phyloP scores from a whole-genome alignment of 1,284 basidiomycete species.

The Trichosporon inkin region DNA sequence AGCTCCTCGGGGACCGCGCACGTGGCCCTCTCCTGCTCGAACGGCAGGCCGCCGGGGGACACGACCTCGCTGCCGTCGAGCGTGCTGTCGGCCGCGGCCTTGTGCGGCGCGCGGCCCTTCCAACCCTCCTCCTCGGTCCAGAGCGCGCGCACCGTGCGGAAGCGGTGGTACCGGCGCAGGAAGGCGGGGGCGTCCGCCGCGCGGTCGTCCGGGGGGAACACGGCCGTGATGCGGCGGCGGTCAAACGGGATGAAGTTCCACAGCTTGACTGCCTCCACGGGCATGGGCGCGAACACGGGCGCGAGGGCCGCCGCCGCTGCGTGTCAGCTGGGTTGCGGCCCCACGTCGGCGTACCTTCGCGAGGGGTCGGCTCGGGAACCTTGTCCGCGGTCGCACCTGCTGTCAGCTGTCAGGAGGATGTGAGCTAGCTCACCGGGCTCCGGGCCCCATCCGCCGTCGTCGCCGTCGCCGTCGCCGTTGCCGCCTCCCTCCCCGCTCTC shows the following conservation, averaged over 20 bases:
- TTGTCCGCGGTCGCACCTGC: not conserved
- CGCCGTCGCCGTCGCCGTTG: not conserved
- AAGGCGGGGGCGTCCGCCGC: slow-evolving; percentile 14
- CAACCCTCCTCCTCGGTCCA: slow-evolving; percentile 32
- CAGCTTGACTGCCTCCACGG: not conserved
- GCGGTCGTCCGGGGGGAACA: slow-evolving; percentile 19
- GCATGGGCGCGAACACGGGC: not conserved
- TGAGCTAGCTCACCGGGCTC: not conserved
- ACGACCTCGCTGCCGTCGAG: slow-evolving; percentile 3
- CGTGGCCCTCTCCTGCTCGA: slow-evolving; percentile 30
- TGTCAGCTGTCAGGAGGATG: not conserved
- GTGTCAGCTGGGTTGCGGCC: not conserved
- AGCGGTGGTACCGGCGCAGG: slow-evolving; percentile 17
- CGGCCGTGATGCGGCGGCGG: slow-evolving; percentile 28
- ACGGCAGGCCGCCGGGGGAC: not conserved
- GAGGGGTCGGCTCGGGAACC: not conserved
- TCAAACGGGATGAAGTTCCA: slow-evolving; percentile 32
- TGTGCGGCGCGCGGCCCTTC: slow-evolving; percentile 1
- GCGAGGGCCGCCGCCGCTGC: slow-evolving; percentile 7
- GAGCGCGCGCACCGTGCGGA: slow-evolving; percentile 34
- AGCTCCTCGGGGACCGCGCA: slow-evolving; percentile 26
- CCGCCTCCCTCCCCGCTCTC: not conserved
- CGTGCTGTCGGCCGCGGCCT: not conserved
- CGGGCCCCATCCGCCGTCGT: slow-evolving; percentile 26
- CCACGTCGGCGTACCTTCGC: slow-evolving; percentile 13